These are phyloP conservation scores for Leishmania mexicana DNA, from an alignment of 208 protist genomes.

Conservation along the genomic window DNA sequence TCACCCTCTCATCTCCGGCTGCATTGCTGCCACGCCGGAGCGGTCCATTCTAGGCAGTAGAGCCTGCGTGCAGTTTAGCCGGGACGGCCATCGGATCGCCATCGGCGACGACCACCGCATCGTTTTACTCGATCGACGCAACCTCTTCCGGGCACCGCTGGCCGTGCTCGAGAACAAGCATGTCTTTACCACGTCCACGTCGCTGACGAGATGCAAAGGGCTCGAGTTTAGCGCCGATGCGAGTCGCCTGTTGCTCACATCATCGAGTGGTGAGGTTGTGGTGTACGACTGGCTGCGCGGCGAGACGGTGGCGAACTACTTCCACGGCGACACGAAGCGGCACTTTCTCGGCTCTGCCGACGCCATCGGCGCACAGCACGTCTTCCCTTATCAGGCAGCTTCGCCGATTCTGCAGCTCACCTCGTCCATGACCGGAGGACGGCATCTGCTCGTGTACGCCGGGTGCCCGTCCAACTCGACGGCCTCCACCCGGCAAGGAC, in stretches of 20 bases:
- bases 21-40: constrained; percentile 63
- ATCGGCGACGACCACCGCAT: constrained; percentile 66
- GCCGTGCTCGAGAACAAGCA: constrained; percentile 35
- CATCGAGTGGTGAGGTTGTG: constrained; percentile 62
- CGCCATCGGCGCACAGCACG: constrained; percentile 65
- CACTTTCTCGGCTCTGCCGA: constrained; percentile 70
- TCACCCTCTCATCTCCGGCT: constrained; percentile 78
- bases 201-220: constrained; percentile 56
- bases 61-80: constrained; percentile 54
- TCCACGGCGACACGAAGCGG: constrained; percentile 49
- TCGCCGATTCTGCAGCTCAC: constrained; percentile 67
- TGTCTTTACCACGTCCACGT: constrained; percentile 46
- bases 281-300: constrained; percentile 42
- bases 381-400: constrained; percentile 36
- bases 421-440: constrained; percentile 56
- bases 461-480: not conserved
- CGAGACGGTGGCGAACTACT: constrained; percentile 52
- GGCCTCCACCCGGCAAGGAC: constrained; percentile 26
- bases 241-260: constrained; percentile 58
- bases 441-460: constrained; percentile 80
- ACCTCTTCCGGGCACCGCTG: constrained; percentile 41
- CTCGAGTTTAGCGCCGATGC: constrained; percentile 47
- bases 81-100: constrained; percentile 54
- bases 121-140: constrained; percentile 65
- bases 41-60: constrained; percentile 40